Percentiles rank a stretch among this genome's conserved stretches.
Conservation (phyloP, 2,329 filamentous ascomycete species). For the Talaromyces sp. region DNA sequence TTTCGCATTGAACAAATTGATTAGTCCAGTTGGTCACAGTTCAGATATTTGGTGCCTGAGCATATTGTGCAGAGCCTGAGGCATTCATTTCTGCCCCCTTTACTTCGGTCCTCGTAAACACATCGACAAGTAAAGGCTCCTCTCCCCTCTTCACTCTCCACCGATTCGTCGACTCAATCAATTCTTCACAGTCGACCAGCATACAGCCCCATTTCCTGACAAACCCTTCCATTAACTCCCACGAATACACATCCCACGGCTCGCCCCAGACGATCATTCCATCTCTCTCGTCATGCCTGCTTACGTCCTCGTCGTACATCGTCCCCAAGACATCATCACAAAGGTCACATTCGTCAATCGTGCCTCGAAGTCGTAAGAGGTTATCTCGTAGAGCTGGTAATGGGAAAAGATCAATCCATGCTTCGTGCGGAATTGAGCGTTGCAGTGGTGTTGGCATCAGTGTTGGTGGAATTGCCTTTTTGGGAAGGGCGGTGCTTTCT, state of each 20-base stretch:
- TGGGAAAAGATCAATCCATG: constrained; percentile 32
- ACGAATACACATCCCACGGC: constrained; percentile 29
- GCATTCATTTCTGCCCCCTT: background rate
- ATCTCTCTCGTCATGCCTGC: constrained; percentile 14
- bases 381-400: constrained; percentile 26
- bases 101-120: background rate
- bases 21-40: background rate
- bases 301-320: constrained; percentile 19
- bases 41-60: background rate
- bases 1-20: background rate
- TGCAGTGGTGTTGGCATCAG: constrained; percentile 20
- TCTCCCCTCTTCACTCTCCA: constrained; percentile 26
- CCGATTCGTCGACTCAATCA: constrained; percentile 28
- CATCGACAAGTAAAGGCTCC: constrained; percentile 6
- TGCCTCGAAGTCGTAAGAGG: constrained; percentile 20
- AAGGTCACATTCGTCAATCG: constrained; percentile 26
- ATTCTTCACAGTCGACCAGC: constrained; percentile 25
- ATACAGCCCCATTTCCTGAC: constrained; percentile 27
- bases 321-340: constrained; percentile 23
- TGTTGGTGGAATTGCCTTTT: background rate
- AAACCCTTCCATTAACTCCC: constrained; percentile 30
- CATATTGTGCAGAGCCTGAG: background rate
- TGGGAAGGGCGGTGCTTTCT: background rate
- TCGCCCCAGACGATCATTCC: constrained; percentile 30
- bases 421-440: constrained; percentile 24